Evolutionary conservation across 73 alveolate genomes (phyloP), one percentile per base, ranked within the genome.

Genomic region (Paramecium sexaurelia): DNA sequence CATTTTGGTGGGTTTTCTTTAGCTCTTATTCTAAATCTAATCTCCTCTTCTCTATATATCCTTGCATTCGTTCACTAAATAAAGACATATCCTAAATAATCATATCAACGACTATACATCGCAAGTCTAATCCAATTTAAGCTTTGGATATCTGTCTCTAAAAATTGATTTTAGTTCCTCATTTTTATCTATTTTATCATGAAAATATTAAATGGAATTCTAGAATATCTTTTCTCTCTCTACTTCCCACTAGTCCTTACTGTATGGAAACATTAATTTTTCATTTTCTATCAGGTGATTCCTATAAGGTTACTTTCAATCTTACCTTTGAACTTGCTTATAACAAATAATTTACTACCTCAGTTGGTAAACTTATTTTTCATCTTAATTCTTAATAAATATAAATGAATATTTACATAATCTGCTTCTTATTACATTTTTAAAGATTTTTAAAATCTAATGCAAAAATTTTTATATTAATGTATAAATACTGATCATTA

Each of bases 181-280:
- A 32, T 88, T 88, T 69, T 88, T 88, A 27, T 88, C 94, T 1
- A 88, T 69, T 71, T 82, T 88, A 32, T 88, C 94, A 88, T 88
- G 43, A 36, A 56, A 88, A 41, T 68, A 88, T 26, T 87, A 84
- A 27, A 88, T 20, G 27, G 94, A 88, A 9, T 82, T 75, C 37
- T 61, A 32, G 45, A 88, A 47, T 39, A 88, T 66, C 37, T 84
- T 55, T 68, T 88, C 94, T 13, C 84, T 32, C 67, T 88, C 94
- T 11, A 19, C 43, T 10, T 88, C 94, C 89, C 73, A 68, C 43
- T 69, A 67, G 51, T 88, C 94, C 45, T 69, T 66, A 6, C 83
- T 37, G 32, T 68, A 33, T 22, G 91, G 91, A 37, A 68, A 88
- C 37, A 88, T 88, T 29, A 41, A 68, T 66, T 88, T 88, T 67